phyloP scores from a whole-genome alignment of 2,329 filamentous ascomycete genomes.

The Paraconiothyrium sp. region DNA sequence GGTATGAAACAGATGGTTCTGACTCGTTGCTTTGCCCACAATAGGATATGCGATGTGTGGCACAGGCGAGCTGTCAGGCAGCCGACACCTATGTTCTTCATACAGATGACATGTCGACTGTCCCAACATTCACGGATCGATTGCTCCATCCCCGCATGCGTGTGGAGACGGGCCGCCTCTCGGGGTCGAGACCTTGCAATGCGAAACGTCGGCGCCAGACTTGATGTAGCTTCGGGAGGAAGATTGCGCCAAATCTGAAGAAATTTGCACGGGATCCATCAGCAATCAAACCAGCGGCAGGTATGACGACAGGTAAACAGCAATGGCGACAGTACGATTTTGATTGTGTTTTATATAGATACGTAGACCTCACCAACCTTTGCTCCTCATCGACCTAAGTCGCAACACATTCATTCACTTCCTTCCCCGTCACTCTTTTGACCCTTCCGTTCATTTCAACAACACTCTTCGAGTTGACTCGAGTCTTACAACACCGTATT shows the following conservation, averaged over 20 bases:
- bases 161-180: background rate
- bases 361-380: background rate
- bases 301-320: background rate
- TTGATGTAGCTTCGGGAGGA: slow-evolving; percentile 5
- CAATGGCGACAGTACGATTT: background rate
- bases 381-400: background rate
- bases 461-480: background rate
- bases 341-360: background rate
- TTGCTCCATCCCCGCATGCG: background rate
- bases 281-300: slow-evolving; percentile 6
- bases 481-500: background rate
- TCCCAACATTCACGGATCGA: background rate
- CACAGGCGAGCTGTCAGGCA: slow-evolving; percentile 3
- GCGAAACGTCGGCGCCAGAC: slow-evolving; percentile 6
- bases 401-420: slow-evolving; percentile 10
- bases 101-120: background rate
- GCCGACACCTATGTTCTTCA: background rate
- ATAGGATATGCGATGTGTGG: background rate
- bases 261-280: slow-evolving; percentile 9
- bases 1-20: background rate
- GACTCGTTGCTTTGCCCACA: background rate
- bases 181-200: background rate
- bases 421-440: slow-evolving; percentile 4
- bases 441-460: slow-evolving; percentile 8
- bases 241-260: slow-evolving; percentile 7